Conservation (phyloP, 1,284 basidiomycete genomes). For the Pterulicium gracile region DNA sequence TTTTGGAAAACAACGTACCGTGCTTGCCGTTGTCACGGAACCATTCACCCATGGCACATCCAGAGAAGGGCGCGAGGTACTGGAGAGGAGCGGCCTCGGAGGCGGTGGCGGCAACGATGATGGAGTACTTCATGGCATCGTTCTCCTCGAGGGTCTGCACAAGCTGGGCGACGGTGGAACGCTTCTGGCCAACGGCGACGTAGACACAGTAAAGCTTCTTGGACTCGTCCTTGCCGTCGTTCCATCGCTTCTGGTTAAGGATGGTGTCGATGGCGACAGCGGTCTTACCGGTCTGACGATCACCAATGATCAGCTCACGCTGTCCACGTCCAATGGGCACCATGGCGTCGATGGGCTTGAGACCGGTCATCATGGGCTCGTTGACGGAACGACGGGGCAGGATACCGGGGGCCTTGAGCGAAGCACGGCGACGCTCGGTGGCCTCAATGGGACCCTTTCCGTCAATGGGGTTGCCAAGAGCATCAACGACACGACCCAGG, state of each 20-base stretch:
- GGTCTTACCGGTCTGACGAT: conserved; percentile 99
- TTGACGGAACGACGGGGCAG: conserved; percentile 98
- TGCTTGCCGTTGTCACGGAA: conserved; percentile 99
- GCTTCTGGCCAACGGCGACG: conserved; percentile 98
- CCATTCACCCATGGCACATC: conserved; percentile 99
- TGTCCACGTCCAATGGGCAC: conserved; percentile 99
- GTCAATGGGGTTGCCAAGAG: conserved; percentile 98
- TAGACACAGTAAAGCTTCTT: conserved; percentile 99
- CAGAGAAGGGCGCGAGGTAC: conserved; percentile 99
- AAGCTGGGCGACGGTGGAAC: conserved; percentile 98
- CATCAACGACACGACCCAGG: conserved; percentile 98
- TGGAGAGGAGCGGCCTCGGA: conserved; percentile 98
- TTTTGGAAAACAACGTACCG: conserved; percentile 30
- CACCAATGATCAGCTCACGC: conserved; percentile 99
- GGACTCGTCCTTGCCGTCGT: conserved; percentile 89
- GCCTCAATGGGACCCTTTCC: conserved; percentile 97
- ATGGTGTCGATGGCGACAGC: conserved; percentile 99
- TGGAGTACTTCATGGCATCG: conserved; percentile 98
- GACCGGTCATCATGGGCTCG: conserved; percentile 99
- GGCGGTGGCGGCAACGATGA: conserved; percentile 97
- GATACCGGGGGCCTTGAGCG: conserved; percentile 98
- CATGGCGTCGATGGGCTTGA: conserved; percentile 99
- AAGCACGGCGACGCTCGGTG: conserved; percentile 89
- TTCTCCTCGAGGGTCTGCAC: conserved; percentile 99
- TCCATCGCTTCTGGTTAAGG: conserved; percentile 99